Conservation (phyloP, 495 filamentous ascomycete species). For the Podospora anserina region DNA sequence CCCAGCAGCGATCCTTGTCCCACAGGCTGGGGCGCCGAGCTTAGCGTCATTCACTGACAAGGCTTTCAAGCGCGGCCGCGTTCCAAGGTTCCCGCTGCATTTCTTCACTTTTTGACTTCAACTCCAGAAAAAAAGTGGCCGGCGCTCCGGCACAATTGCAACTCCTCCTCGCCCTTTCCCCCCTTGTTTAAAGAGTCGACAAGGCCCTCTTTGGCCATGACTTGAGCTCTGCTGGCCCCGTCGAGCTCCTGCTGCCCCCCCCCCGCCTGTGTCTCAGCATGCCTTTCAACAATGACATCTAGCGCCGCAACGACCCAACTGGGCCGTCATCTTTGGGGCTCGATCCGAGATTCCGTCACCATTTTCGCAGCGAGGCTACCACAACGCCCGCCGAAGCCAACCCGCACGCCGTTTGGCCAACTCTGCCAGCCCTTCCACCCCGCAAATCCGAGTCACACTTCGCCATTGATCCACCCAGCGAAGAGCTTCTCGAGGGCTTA, state of each 20-base stretch:
- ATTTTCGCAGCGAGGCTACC: slow-evolving; percentile 36
- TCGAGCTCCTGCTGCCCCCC: slow-evolving; percentile 13
- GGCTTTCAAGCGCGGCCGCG: slow-evolving; percentile 22
- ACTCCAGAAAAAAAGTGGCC: slow-evolving; percentile 1
- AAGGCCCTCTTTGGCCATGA: slow-evolving; percentile 22
- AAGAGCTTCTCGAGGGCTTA: slow-evolving; percentile 18
- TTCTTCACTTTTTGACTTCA: slow-evolving; percentile 8
- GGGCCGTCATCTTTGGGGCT: slow-evolving; percentile 44
- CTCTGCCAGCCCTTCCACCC: slow-evolving; percentile 26
- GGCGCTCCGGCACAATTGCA: background rate
- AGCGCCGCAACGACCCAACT: slow-evolving; percentile 45
- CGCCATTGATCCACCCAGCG: background rate
- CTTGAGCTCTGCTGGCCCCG: slow-evolving; percentile 18
- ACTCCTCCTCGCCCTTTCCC: background rate
- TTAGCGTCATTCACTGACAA: slow-evolving; percentile 27
- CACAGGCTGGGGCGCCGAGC: slow-evolving; percentile 1
- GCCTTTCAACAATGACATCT: slow-evolving; percentile 46
- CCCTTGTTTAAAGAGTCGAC: background rate
- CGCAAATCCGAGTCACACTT: background rate
- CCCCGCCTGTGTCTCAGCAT: slow-evolving; percentile 26
- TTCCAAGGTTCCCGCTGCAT: slow-evolving; percentile 21
- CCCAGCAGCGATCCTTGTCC: slow-evolving; percentile 13
- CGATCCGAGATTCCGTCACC: slow-evolving; percentile 41
- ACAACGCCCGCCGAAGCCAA: slow-evolving; percentile 25
- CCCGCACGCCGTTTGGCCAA: slow-evolving; percentile 18